phyloP scores from a whole-genome alignment of 805 yeast genomes.

The Wickerhamiella lipophila region DNA sequence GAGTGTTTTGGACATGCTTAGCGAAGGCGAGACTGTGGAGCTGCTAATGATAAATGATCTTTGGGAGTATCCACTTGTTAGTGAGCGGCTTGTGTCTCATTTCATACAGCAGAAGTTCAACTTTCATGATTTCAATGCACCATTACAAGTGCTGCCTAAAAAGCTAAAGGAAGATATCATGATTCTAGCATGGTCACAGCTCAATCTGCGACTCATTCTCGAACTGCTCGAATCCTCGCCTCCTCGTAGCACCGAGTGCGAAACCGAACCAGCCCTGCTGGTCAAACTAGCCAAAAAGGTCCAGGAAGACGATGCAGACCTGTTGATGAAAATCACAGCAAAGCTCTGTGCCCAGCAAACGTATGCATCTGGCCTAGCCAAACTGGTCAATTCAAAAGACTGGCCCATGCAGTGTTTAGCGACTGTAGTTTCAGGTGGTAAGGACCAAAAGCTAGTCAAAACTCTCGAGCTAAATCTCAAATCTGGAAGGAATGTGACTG shows the following conservation, averaged over 20 bases:
- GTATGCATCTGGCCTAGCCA: background rate
- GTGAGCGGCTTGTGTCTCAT: background rate
- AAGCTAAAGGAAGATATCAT: background rate
- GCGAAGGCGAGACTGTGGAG: background rate
- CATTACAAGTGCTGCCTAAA: background rate
- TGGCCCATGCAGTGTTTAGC: constrained; percentile 6
- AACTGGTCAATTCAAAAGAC: background rate
- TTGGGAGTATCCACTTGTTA: constrained; percentile 4
- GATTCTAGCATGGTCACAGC: background rate
- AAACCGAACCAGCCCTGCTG: constrained; percentile 2
- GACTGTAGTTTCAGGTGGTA: background rate
- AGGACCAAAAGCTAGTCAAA: background rate
- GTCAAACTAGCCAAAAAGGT: background rate
- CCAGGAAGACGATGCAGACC: constrained; percentile 1
- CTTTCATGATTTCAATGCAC: background rate
- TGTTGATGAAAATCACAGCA: background rate
- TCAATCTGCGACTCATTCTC: background rate
- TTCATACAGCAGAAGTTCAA: background rate
- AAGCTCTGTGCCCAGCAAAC: background rate
- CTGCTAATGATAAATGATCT: background rate
- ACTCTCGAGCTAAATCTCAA: background rate
- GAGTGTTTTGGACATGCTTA: background rate
- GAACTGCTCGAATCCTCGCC: background rate
- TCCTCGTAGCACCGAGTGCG: background rate
- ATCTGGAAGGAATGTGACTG: background rate